Conservation (phyloP, 2,329 filamentous ascomycete species). For the Cercospora sp. region DNA sequence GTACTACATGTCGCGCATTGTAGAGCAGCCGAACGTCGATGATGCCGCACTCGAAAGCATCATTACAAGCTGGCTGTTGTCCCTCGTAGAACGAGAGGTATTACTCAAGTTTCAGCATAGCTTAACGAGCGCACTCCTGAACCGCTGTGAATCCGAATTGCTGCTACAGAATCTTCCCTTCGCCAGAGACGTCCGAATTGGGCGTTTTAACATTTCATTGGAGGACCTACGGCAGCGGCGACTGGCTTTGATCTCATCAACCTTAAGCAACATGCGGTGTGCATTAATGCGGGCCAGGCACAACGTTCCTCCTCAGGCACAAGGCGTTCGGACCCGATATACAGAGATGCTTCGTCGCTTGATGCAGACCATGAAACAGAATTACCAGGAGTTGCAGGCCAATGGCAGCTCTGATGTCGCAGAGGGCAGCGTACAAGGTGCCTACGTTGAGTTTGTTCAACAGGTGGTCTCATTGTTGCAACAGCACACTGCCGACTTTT, state of each 20-base stretch:
- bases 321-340: constrained; percentile 49
- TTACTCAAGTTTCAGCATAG: constrained; percentile 62
- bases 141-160: constrained; percentile 46
- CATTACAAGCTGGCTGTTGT: constrained; percentile 55
- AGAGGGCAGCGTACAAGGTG: constrained; percentile 44
- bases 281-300: constrained; percentile 34
- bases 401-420: constrained; percentile 21
- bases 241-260: constrained; percentile 55
- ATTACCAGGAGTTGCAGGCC: constrained; percentile 56
- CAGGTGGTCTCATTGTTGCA: constrained; percentile 60
- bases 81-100: constrained; percentile 60
- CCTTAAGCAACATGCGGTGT: constrained; percentile 62
- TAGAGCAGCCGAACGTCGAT: constrained; percentile 45
- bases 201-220: constrained; percentile 50
- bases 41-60: constrained; percentile 51
- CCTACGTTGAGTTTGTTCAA: constrained; percentile 64
- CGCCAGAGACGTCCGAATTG: constrained; percentile 39
- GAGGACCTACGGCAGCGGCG: constrained; percentile 57
- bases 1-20: constrained; percentile 46
- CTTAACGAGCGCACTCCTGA: constrained; percentile 57
- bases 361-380: constrained; percentile 62
- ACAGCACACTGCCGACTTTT: constrained; percentile 60
- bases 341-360: constrained; percentile 54
- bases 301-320: constrained; percentile 30
- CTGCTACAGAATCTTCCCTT: constrained; percentile 62